Evolutionary conservation across 495 filamentous ascomycete genomes (phyloP).

Genomic region (Venustampulla echinocandica): DNA sequence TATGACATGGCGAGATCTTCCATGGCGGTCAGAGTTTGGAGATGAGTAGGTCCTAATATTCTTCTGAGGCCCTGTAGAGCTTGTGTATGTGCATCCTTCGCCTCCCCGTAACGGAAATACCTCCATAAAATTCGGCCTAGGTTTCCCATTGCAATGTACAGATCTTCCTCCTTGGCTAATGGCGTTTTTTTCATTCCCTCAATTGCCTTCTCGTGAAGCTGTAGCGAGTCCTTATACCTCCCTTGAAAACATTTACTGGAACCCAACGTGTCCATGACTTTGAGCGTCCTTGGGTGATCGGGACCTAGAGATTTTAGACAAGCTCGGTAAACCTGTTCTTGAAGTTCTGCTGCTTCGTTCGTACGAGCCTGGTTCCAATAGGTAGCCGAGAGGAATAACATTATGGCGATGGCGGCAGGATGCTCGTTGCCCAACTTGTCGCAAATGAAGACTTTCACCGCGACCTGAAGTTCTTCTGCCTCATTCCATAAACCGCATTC

Average conservation of each 20-base stretch:
- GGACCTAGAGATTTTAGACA: constrained; percentile 16
- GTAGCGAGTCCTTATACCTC: neutral
- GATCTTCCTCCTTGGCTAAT: constrained; percentile 2
- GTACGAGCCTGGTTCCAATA: neutral
- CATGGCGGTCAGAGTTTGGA: constrained; percentile 25
- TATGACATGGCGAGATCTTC: constrained; percentile 22
- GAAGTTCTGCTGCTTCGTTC: constrained; percentile 2
- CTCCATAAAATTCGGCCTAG: neutral
- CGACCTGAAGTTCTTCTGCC: neutral
- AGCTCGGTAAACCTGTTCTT: constrained; percentile 16
- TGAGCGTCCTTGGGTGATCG: constrained; percentile 9
- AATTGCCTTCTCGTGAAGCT: constrained; percentile 5
- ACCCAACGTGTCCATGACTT: constrained; percentile 4
- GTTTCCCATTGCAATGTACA: constrained; percentile 1
- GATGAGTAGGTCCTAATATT: constrained; percentile 25
- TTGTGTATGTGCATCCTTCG: constrained; percentile 14
- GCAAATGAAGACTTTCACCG: neutral
- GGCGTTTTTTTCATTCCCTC: neutral
- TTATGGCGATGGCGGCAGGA: neutral
- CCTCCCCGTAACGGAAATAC: constrained; percentile 6
- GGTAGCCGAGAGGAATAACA: constrained; percentile 1
- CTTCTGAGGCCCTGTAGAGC: constrained; percentile 27
- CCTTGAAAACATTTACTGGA: neutral
- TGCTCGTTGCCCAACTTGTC: constrained; percentile 2
- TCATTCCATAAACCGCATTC: constrained; percentile 1